Evolutionary conservation across 345 rosid genomes (phyloP), one percentile per base, ranked within the genome.

Genomic region (Moricandia arvensis): DNA sequence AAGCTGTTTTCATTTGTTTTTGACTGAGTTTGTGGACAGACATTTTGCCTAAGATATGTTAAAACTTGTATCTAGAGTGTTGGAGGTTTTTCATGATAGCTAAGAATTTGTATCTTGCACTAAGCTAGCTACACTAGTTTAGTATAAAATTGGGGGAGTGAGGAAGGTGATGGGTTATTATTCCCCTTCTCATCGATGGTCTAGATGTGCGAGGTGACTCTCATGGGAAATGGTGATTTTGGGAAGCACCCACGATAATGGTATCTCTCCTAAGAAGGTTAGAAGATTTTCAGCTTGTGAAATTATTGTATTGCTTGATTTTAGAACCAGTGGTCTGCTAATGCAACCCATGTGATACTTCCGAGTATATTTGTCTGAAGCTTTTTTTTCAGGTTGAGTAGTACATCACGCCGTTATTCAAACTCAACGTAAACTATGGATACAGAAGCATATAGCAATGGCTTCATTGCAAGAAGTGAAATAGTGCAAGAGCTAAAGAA

Each of bases 181-280:
- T 63, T 63, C 80, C 80, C 80, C 80, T 76, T 76, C 80, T 76
- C 80, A 76, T 76, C 60, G 66, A 43, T 76, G 80, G 80, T 76
- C 80, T 76, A 70, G 71, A 76, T 70, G 37, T 76, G 80, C 58
- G 75, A 70, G 75, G 24, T 63, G 71, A 70, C 71, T 76, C 80
- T 69, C 58, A 75, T 59, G 55, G 63, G 13, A 29, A 15, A 18
- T 29, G n/a, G n/a, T 69, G 51, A 35, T 58, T 16, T 75, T 79
- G 67, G 24, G 45, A 69, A 69, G 59, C 47, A 37, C 21, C 43
- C 27, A 38, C 2, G 15, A 43, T 8, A 3, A 21, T 37, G 64
- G 49, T 76, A 61, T 4, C 29, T 4, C 29, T 38, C 34, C 47
- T 37, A 6, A 21, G n/a, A 16, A 31, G 71, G 71, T 76, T 10